A percentile compares a stretch with the other conserved stretches of the same genome.
These are phyloP conservation scores for Apiotrichum domesticum DNA, from an alignment of 1,284 basidiomycete genomes.

Conservation along the genomic window DNA sequence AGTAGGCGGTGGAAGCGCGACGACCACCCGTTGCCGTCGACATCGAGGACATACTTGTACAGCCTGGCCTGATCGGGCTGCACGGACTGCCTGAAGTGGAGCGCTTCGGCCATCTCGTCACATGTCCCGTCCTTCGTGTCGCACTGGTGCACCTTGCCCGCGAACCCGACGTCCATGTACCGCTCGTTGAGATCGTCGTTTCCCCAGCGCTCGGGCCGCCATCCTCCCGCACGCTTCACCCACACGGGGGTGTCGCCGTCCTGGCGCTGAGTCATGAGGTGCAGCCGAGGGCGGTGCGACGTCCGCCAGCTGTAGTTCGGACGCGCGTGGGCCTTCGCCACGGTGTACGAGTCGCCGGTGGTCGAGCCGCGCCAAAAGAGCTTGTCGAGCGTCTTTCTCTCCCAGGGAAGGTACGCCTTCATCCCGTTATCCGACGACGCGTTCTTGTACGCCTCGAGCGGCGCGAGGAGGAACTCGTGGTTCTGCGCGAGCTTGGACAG, in stretches of 20 bases:
- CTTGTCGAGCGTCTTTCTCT: slow-evolving; percentile 40
- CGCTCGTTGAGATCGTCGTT: slow-evolving; percentile 36
- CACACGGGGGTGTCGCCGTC: slow-evolving; percentile 37
- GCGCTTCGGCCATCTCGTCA: slow-evolving; percentile 37
- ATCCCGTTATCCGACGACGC: slow-evolving; percentile 12
- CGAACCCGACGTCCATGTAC: slow-evolving; percentile 47
- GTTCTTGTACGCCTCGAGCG: slow-evolving; percentile 43
- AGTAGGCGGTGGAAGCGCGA: slow-evolving; percentile 45
- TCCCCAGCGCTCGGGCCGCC: slow-evolving; percentile 30
- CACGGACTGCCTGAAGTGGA: slow-evolving; percentile 31
- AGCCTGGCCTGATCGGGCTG: not conserved
- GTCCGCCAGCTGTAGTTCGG: slow-evolving; percentile 36
- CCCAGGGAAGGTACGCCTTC: slow-evolving; percentile 26
- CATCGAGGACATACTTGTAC: slow-evolving; percentile 25
- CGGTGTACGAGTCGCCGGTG: slow-evolving; percentile 45
- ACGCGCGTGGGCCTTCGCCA: slow-evolving; percentile 6
- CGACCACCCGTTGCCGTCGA: slow-evolving; percentile 48
- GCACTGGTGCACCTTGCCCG: slow-evolving; percentile 35
- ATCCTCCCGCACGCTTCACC: slow-evolving; percentile 34
- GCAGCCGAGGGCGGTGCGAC: slow-evolving; percentile 44
- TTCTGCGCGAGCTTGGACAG: slow-evolving; percentile 39
- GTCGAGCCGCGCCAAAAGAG: slow-evolving; percentile 49
- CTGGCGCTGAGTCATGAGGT: slow-evolving; percentile 30
- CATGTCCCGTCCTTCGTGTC: slow-evolving; percentile 45
- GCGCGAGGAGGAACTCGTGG: slow-evolving; percentile 41